Base-by-base conservation (phyloP, 2,329 filamentous ascomycete genomes). In the Gaeumannomyces sp. region DNA sequence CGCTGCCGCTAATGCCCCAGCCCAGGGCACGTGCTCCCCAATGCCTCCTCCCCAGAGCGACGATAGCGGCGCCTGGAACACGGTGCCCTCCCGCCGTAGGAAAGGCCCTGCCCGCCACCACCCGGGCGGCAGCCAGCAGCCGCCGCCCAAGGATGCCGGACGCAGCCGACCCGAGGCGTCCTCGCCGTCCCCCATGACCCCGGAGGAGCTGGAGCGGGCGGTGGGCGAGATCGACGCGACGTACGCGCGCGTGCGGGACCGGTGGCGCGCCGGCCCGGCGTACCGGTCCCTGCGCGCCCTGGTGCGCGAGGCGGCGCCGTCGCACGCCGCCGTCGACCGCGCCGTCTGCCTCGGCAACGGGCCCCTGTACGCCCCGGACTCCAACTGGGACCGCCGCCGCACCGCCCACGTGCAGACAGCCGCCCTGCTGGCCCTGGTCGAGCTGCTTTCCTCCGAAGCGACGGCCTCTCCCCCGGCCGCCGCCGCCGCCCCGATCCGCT, bases 341-440 rank as follows among this genome's bases (percentile, higher is more conserved):
- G 85, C 83, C 1, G 69, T 87, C 7, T 86, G 84, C 66, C 76
- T 87, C 6, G 85, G 85, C 0, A 73, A 83, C 2, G 85, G 85
- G 2, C 78, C 82, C 0, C 61, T 56, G 28, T 19, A 31, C 57
- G 82, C 85, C 62, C 81, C 82, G 2, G 79, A 82, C 59, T 79
- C 77, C 1, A 77, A 76, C 0, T 80, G 76, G 75, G 77, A 79
- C n/a, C 74, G 76, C 2, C 79, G 78, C 67, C 74, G 79, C 61
- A 76, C 76, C 3, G 78, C 82, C 1, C 82, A 82, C 66, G 70
- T 82, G 57, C 85, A 88, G 71, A 77, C 86, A 1, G 77, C 78
- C 31, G 84, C 82, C 1, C 85, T 88, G 67, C 68, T 81, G 25
- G 68, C 74, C 58, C 76, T 87, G 13, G 77, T 85, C 1, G 73